Conservation (phyloP, 1,139 yeast species). For the Magnusiomyces tetraspermus region DNA sequence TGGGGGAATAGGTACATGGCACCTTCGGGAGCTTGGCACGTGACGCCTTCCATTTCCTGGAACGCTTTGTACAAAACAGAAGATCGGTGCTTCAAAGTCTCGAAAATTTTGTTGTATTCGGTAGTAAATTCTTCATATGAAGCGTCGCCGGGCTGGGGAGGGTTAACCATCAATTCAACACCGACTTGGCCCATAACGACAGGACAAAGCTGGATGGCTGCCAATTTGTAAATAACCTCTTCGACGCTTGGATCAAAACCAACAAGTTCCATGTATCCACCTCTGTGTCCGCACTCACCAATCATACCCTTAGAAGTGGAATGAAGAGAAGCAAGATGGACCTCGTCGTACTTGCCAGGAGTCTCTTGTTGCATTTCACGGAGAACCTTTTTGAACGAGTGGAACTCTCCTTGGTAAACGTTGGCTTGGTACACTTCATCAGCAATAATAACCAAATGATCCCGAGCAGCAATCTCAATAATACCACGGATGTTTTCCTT, state of each 20-base stretch:
- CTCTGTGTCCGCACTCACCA: constrained; percentile 99
- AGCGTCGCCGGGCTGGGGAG: constrained; percentile 68
- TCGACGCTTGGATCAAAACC: constrained; percentile 67
- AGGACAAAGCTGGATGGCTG: constrained; percentile 85
- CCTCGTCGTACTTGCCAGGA: constrained; percentile 51
- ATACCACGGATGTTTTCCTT: constrained; percentile 59
- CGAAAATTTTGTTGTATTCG: constrained; percentile 55
- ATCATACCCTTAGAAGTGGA: constrained; percentile 94
- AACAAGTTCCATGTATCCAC: constrained; percentile 92
- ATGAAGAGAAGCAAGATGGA: constrained; percentile 87
- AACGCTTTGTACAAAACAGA: constrained; percentile 59
- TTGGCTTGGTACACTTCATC: constrained; percentile 97
- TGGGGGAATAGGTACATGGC: constrained; percentile 96
- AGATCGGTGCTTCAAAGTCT: constrained; percentile 57
- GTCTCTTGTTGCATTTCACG: constrained; percentile 47
- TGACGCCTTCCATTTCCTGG: constrained; percentile 63
- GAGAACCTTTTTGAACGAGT: constrained; percentile 39
- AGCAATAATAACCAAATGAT: constrained; percentile 83
- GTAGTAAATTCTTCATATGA: constrained; percentile 57
- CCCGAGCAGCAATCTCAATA: constrained; percentile 67
- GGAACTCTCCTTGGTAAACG: constrained; percentile 51
- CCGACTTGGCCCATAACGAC: constrained; percentile 91
- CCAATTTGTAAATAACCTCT: constrained; percentile 68
- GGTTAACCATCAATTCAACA: constrained; percentile 86
- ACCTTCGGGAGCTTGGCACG: constrained; percentile 85